Conservation (phyloP, 352 stramenopile genomes). For the Phytopythium chamaehyphon region DNA sequence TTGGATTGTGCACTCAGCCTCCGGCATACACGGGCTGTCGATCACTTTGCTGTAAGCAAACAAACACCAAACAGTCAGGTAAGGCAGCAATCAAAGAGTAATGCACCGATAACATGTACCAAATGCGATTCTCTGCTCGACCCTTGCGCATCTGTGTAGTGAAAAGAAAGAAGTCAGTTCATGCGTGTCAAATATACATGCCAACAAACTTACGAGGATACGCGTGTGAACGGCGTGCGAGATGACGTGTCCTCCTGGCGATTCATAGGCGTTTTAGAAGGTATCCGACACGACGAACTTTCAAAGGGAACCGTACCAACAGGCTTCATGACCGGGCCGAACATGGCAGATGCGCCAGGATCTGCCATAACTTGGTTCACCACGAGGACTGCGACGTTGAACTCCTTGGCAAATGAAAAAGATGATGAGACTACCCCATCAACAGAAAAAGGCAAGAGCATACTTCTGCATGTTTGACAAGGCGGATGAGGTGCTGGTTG, state of each 20-base stretch:
- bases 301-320: slow-evolving; percentile 42
- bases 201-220: slow-evolving; percentile 55
- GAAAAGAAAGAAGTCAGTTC: neutral
- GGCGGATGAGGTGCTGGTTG: slow-evolving; percentile 82
- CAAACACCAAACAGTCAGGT: neutral
- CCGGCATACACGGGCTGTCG: slow-evolving; percentile 82
- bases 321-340: slow-evolving; percentile 81
- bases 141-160: slow-evolving; percentile 87
- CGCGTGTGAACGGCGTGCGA: slow-evolving; percentile 97
- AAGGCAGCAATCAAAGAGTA: neutral
- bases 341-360: slow-evolving; percentile 78
- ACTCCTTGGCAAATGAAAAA: slow-evolving; percentile 57
- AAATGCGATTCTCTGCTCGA: slow-evolving; percentile 87
- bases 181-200: neutral
- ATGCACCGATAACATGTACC: slow-evolving; percentile 20
- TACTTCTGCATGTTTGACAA: slow-evolving; percentile 80
- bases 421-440: neutral
- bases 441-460: no score
- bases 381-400: slow-evolving; percentile 91
- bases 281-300: neutral
- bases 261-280: neutral
- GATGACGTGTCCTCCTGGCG: slow-evolving; percentile 86
- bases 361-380: slow-evolving; percentile 92
- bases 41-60: slow-evolving; percentile 62
- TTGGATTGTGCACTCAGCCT: slow-evolving; percentile 79